Evolutionary conservation across 2,329 filamentous ascomycete species (phyloP), one percentile per base, ranked within the genome.

Genomic region (Paracoccidioides lutzii): DNA sequence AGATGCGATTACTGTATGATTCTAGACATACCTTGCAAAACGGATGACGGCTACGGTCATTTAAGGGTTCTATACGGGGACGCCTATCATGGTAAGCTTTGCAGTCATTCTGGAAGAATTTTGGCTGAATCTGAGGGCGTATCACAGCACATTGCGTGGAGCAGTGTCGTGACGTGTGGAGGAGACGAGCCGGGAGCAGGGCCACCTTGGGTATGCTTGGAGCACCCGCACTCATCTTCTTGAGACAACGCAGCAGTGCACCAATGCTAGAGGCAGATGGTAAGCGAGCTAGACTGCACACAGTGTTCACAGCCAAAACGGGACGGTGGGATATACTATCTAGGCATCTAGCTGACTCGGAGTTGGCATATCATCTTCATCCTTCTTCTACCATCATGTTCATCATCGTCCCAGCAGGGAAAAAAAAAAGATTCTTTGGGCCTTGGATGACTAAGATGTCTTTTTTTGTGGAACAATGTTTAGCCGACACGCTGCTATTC

Each of bases 181-280:
- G 60, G 55, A 75, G 64, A 61, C 70, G 69, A 59, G 69, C 65
- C 61, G 72, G 71, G 58, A 75, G 59, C 59, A 69, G 68, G 64
- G 70, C 69, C 58, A 69, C 70, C 61, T 72, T 71, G 56, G 71
- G 72, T 66, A 74, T 66, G 57, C 67, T 66, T 57, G 70, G 65
- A 58, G 68, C 66, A 59, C 64, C 61, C 57, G 69, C 64, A 63
- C 69, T 73, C 71, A 74, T 74, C 53, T 61, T 22, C 22, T 66
- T 66, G 60, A 59, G 53, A 59, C 58, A 62, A 59, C 52, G 53
- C 53, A 52, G 54, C 9, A 40, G 57, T 54, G 43, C 58, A 56
- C 45, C 56, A 59, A 58, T 33, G 14, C 37, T 45, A 40, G 41
- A 55, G 30, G 48, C 40, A 35, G 22, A 43, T 44, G 42, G n/a